Conservation (phyloP, 129 eudicot genomes). For the Tagetes erecta region DNA sequence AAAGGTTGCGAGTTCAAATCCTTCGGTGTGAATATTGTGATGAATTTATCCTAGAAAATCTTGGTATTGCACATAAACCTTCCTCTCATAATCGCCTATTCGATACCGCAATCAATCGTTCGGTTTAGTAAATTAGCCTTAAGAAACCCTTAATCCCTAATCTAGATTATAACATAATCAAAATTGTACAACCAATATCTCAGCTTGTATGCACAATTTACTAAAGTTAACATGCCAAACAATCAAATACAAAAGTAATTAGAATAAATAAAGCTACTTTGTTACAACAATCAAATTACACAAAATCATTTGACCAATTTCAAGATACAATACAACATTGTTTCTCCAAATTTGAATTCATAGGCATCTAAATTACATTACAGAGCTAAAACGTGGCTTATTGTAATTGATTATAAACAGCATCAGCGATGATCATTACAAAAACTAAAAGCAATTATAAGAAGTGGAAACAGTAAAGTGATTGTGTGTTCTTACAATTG, state of each 20-base stretch:
- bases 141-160: not conserved
- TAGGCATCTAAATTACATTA: not conserved
- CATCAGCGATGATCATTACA: conserved; percentile 24
- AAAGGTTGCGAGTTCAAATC: too few relatives aligned
- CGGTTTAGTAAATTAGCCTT: not conserved
- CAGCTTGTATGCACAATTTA: conserved; percentile 2
- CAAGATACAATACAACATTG: conserved; percentile 1
- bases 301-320: not conserved
- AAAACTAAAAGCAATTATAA: not conserved
- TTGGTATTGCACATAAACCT: too few relatives aligned
- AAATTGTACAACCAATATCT: not conserved
- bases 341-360: conserved; percentile 16
- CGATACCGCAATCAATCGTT: not conserved
- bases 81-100: not conserved
- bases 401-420: conserved; percentile 5
- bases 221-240: not conserved
- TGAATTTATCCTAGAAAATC: too few relatives aligned
- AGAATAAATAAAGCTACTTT: conserved; percentile 13
- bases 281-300: not conserved
- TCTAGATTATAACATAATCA: not conserved
- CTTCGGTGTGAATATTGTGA: too few relatives aligned
- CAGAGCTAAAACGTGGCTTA: not conserved
- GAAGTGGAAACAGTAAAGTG: conserved; percentile 24
- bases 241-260: conserved; percentile 4
- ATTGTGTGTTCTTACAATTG: conserved; percentile 29